phyloP scores from a whole-genome alignment of 805 yeast genomes.

The Yarrowia keelungensis region DNA sequence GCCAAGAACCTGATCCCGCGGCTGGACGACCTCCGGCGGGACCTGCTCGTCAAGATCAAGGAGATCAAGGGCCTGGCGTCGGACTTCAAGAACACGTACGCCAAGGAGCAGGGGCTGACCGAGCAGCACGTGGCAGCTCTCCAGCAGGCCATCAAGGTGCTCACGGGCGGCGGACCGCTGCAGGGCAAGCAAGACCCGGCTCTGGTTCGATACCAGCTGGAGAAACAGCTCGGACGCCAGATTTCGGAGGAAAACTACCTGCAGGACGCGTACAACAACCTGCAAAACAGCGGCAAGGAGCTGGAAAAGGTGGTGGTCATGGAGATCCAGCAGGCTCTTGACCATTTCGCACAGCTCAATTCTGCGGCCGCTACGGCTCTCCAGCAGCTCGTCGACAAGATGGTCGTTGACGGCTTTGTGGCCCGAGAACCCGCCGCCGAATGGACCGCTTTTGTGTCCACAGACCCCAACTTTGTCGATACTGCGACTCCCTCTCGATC shows the following conservation, averaged over 20 bases:
- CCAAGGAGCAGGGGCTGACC: slow-evolving; percentile 71
- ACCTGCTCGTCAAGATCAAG: slow-evolving; percentile 80
- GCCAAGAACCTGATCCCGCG: slow-evolving; percentile 68
- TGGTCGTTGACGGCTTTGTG: slow-evolving; percentile 76
- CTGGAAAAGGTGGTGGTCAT: slow-evolving; percentile 85
- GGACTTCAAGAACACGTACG: slow-evolving; percentile 81
- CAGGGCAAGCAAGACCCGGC: slow-evolving; percentile 78
- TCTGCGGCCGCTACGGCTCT: slow-evolving; percentile 46
- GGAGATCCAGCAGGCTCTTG: slow-evolving; percentile 84
- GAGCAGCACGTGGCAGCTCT: slow-evolving; percentile 68
- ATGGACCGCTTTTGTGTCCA: slow-evolving; percentile 83
- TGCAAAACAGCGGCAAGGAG: slow-evolving; percentile 87
- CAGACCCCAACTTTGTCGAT: slow-evolving; percentile 75
- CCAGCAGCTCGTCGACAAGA: slow-evolving; percentile 63
- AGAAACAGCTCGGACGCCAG: slow-evolving; percentile 78
- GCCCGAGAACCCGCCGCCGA: slow-evolving; percentile 81
- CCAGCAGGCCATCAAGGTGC: slow-evolving; percentile 47
- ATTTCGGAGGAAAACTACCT: slow-evolving; percentile 82
- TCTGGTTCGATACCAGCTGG: slow-evolving; percentile 71
- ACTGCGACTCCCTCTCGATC: slow-evolving; percentile 67
- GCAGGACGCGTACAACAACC: slow-evolving; percentile 85
- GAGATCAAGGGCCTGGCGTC: slow-evolving; percentile 83
- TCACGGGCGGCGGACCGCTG: slow-evolving; percentile 54
- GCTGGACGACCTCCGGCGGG: slow-evolving; percentile 72
- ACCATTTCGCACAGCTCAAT: slow-evolving; percentile 67